These are phyloP conservation scores for Agapanthus africanus DNA, from an alignment of 106 monocot genomes.

Conservation along the genomic window DNA sequence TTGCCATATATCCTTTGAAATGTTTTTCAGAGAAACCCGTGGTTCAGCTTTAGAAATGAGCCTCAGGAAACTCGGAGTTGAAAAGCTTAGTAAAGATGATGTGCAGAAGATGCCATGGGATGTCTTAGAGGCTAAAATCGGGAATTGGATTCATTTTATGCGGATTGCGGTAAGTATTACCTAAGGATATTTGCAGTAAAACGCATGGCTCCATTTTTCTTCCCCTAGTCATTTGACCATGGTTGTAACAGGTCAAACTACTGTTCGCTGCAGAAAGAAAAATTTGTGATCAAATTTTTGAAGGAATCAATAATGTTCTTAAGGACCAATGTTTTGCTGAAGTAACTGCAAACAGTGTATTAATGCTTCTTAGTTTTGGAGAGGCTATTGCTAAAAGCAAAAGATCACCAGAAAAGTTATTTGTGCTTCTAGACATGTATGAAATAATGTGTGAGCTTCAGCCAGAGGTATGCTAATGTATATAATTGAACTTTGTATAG, in stretches of 20 bases:
- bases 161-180: slow-evolving; percentile 66
- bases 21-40: slow-evolving; percentile 53
- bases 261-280: slow-evolving; percentile 82
- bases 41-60: slow-evolving; percentile 60
- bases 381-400: slow-evolving; percentile 92
- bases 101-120: slow-evolving; percentile 97
- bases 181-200: background rate
- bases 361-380: slow-evolving; percentile 89
- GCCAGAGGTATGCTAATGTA: slow-evolving; percentile 48
- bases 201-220: slow-evolving; percentile 1
- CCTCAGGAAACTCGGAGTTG: slow-evolving; percentile 71
- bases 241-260: slow-evolving; percentile 67
- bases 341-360: slow-evolving; percentile 60
- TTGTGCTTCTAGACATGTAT: slow-evolving; percentile 97
- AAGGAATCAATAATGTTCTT: slow-evolving; percentile 43
- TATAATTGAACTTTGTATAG: background rate
- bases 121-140: slow-evolving; percentile 81
- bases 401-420: slow-evolving; percentile 91
- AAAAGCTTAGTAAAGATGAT: slow-evolving; percentile 84
- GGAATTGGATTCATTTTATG: slow-evolving; percentile 96
- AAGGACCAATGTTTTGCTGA: slow-evolving; percentile 87
- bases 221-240: slow-evolving; percentile 15
- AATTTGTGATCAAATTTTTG: slow-evolving; percentile 88
- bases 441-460: slow-evolving; percentile 95
- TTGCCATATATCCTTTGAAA: background rate